A percentile compares a stretch with the other conserved stretches of the same genome.
Conservation (phyloP, 2,329 filamentous ascomycete species). For the Ploettnerulaceae sp. region DNA sequence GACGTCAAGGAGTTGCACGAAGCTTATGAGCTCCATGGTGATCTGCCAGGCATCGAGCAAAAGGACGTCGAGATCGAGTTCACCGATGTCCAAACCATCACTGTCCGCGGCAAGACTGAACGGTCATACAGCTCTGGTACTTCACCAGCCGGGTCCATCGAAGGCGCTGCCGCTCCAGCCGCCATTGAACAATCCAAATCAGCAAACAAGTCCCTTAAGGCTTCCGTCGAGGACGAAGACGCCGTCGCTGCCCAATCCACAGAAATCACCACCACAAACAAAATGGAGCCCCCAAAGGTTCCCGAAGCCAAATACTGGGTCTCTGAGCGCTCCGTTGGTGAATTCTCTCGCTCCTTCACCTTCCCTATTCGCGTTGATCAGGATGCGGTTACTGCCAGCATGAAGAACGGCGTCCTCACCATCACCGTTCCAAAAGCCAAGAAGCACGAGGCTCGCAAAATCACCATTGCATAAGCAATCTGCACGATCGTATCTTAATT, state of each 20-base stretch:
- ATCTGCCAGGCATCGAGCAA: constrained; percentile 71
- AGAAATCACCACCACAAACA: constrained; percentile 5
- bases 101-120: constrained; percentile 66
- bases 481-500: no score
- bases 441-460: constrained; percentile 52
- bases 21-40: constrained; percentile 72
- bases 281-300: constrained; percentile 22
- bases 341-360: constrained; percentile 63
- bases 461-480: constrained; percentile 42
- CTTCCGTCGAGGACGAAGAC: constrained; percentile 51
- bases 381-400: constrained; percentile 54
- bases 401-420: constrained; percentile 62
- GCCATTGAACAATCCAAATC: neutral
- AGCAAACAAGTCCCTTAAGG: constrained; percentile 35
- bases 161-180: neutral
- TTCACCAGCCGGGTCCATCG: constrained; percentile 37
- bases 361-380: constrained; percentile 62
- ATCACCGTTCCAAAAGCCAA: constrained; percentile 62
- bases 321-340: constrained; percentile 59
- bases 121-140: constrained; percentile 49
- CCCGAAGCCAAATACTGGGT: constrained; percentile 62
- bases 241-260: constrained; percentile 15
- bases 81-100: constrained; percentile 67
- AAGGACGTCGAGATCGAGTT: constrained; percentile 75
- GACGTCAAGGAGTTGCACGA: constrained; percentile 67